These are phyloP conservation scores for Aspergillus ibericus DNA, from an alignment of 2,329 filamentous ascomycete genomes.

Conservation along the genomic window DNA sequence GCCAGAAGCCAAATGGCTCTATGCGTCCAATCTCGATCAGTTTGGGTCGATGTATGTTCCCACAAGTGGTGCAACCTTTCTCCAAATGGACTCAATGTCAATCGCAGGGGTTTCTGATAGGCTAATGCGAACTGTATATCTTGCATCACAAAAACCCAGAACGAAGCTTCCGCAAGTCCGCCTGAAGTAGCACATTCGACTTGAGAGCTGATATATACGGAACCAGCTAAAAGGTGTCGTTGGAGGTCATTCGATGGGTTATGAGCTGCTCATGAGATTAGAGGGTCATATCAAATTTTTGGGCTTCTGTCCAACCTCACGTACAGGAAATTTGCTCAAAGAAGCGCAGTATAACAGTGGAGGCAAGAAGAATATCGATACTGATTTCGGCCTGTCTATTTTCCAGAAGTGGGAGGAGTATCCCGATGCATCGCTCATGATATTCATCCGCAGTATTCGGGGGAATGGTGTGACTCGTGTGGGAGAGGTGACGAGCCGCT, in stretches of 20 bases:
- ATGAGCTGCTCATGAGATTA: slow-evolving; percentile 24
- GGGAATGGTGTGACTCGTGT: slow-evolving; percentile 30
- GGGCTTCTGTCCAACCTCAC: slow-evolving; percentile 4
- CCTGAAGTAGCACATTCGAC: slow-evolving; percentile 34
- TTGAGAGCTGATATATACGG: slow-evolving; percentile 37
- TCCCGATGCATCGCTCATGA: slow-evolving; percentile 37
- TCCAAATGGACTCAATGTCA: slow-evolving; percentile 33
- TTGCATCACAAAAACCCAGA: slow-evolving; percentile 39
- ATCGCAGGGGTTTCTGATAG: slow-evolving; percentile 32
- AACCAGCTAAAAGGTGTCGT: slow-evolving; percentile 36
- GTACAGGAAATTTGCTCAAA: slow-evolving; percentile 39
- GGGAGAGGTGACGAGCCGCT: slow-evolving; percentile 35
- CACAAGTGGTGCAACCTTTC: slow-evolving; percentile 31
- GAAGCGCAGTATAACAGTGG: slow-evolving; percentile 37
- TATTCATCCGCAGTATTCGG: slow-evolving; percentile 33
- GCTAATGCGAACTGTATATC: slow-evolving; percentile 37
- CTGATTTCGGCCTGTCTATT: slow-evolving; percentile 31
- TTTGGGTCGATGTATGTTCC: slow-evolving; percentile 24
- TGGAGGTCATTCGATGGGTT: slow-evolving; percentile 35
- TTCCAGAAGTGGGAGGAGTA: slow-evolving; percentile 35
- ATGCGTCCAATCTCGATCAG: slow-evolving; percentile 36
- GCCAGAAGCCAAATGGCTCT: slow-evolving; percentile 36
- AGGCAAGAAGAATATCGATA: slow-evolving; percentile 36
- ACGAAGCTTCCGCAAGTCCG: slow-evolving; percentile 35
- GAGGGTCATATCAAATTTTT: slow-evolving; percentile 2